Evolutionary conservation across 1,284 basidiomycete genomes (phyloP).

Genomic region (Takashimella tepidaria): DNA sequence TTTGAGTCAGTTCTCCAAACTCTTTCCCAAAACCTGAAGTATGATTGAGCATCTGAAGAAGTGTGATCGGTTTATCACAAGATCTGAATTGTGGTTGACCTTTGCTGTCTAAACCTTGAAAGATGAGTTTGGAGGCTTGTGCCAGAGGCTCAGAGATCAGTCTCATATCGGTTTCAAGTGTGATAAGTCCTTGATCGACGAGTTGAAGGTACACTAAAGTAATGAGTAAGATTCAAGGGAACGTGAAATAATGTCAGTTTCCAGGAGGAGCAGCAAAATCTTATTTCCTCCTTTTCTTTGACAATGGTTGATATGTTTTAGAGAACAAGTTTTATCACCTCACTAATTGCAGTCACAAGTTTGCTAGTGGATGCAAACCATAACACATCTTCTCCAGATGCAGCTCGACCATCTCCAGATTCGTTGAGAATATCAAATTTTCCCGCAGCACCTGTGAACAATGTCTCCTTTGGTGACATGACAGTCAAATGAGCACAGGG

Average conservation of each 20-base stretch:
- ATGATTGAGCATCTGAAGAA: slow-evolving; percentile 31
- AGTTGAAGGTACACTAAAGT: slow-evolving; percentile 26
- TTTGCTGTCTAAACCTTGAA: slow-evolving; percentile 12
- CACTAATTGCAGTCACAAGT: slow-evolving; percentile 30
- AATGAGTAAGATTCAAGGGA: neutral
- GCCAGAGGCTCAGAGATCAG: slow-evolving; percentile 18
- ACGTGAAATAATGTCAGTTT: too few species aligned
- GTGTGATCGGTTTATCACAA: slow-evolving; percentile 17
- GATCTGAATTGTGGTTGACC: slow-evolving; percentile 15
- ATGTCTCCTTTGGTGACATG: slow-evolving; percentile 11
- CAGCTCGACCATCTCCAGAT: neutral
- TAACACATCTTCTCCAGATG: slow-evolving; percentile 19
- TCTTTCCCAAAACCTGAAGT: slow-evolving; percentile 35
- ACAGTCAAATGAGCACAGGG: slow-evolving; percentile 12
- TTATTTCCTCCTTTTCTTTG: too few species aligned
- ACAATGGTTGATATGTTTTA: too few species aligned
- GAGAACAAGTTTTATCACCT: too few species aligned
- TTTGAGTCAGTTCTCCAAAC: slow-evolving; percentile 22
- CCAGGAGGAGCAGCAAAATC: too few species aligned
- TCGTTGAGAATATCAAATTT: slow-evolving; percentile 22
- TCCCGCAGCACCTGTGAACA: slow-evolving; percentile 21
- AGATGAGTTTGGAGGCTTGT: slow-evolving; percentile 13
- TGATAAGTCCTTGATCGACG: slow-evolving; percentile 26
- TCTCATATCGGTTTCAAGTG: slow-evolving; percentile 23
- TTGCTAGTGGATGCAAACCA: slow-evolving; percentile 38